Percentiles rank a stretch among this genome's conserved stretches.
These are phyloP conservation scores for Capsaspora owczarzaki DNA, from an alignment of 78 protist species.

Conservation along the genomic window DNA sequence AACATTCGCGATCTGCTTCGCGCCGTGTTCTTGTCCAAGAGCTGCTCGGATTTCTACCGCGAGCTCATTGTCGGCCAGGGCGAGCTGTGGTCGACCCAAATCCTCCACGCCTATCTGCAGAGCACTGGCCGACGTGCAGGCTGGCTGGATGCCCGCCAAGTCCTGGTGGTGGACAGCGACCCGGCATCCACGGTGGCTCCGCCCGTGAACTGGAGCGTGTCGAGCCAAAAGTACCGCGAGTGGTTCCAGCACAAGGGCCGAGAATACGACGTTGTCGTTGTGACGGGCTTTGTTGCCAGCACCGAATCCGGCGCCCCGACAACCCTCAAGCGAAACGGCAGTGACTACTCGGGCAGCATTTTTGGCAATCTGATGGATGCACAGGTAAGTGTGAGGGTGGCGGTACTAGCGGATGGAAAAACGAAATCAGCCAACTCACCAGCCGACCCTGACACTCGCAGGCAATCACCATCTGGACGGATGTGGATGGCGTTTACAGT, in stretches of 20 bases:
- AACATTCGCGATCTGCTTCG: slow-evolving; percentile 14
- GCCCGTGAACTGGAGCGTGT: background rate
- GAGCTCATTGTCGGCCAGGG: slow-evolving; percentile 50
- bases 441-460: background rate
- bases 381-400: background rate
- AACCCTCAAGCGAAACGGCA: slow-evolving; percentile 43
- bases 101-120: background rate
- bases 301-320: slow-evolving; percentile 13
- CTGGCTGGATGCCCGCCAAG: slow-evolving; percentile 5
- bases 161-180: background rate
- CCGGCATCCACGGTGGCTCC: background rate
- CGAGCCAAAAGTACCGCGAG: background rate
- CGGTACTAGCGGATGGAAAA: background rate
- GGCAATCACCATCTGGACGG: slow-evolving; percentile 55
- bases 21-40: slow-evolving; percentile 24
- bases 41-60: slow-evolving; percentile 16
- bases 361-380: slow-evolving; percentile 21
- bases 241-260: slow-evolving; percentile 17
- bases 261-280: background rate
- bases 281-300: slow-evolving; percentile 2
- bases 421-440: background rate
- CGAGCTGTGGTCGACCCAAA: slow-evolving; percentile 35
- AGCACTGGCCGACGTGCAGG: background rate
- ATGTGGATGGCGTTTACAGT: slow-evolving; percentile 53
- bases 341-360: slow-evolving; percentile 55